phyloP scores from a whole-genome alignment of 805 yeast genomes.

The Nakazawaea ambrosiae region DNA sequence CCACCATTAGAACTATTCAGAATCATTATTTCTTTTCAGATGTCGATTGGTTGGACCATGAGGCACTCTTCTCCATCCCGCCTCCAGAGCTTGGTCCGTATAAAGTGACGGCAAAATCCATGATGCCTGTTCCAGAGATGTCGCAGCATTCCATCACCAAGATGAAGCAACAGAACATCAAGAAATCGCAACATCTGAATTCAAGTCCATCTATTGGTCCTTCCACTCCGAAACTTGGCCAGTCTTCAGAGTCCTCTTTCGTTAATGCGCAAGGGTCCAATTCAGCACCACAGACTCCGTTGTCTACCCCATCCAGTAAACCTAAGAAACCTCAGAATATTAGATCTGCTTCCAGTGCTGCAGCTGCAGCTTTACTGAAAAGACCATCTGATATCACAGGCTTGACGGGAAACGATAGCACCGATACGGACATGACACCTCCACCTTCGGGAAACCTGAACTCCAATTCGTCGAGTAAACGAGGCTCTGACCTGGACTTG shows the following conservation, averaged over 20 bases:
- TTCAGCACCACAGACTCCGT: constrained; percentile 7
- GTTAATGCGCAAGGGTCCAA: constrained; percentile 2
- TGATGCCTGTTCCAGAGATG: constrained; percentile 65
- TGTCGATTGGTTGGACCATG: constrained; percentile 46
- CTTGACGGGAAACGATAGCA: not conserved
- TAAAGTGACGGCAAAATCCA: constrained; percentile 67
- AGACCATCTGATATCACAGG: constrained; percentile 3
- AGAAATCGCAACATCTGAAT: not conserved
- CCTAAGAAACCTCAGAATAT: not conserved
- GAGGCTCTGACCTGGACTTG: constrained; percentile 5
- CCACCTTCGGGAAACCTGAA: no score
- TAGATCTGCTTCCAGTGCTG: constrained; percentile 13
- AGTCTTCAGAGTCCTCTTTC: constrained; percentile 2
- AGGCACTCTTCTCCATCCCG: constrained; percentile 47
- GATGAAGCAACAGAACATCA: not conserved
- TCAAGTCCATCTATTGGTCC: constrained; percentile 1
- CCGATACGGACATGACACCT: not conserved
- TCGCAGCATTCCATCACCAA: constrained; percentile 14
- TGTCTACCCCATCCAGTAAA: not conserved
- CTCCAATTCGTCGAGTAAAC: constrained; percentile 1
- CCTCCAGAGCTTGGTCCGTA: constrained; percentile 70
- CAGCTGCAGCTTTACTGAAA: constrained; percentile 15
- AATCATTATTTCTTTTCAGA: constrained; percentile 56
- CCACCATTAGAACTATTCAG: constrained; percentile 49
- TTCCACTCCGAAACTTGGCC: not conserved